Evolutionary conservation across 2,329 filamentous ascomycete species (phyloP), one percentile per base, ranked within the genome.

Genomic region (Fusarium gaditjirri): DNA sequence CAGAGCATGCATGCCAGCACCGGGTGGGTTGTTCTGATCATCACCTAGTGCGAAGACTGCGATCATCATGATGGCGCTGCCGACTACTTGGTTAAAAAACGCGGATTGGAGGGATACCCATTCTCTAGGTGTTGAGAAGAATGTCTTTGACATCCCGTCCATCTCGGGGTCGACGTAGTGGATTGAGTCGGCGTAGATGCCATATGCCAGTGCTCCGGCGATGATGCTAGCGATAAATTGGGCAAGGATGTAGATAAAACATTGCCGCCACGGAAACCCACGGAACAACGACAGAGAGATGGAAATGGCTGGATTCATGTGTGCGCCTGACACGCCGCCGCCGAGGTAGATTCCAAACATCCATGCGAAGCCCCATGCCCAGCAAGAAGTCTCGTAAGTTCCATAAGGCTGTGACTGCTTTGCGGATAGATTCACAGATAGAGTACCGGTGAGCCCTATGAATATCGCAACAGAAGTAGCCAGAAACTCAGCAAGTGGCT

Each of bases 271-370:
- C 5, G 81, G 81, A 21, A 83, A 83, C 0, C 80, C 80, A 8
- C 81, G 79, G 58, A 82, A 83, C 0, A 83, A 33, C 0, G 77
- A 78, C 0, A 83, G 61, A 1, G 77, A 77, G 19, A 83, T 75
- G 3, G 81, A 82, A 25, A 83, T 80, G 4, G 79, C 77, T 16
- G 81, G 81, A 43, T 83, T 79, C 72, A 78, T 78, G 52, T 79
- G 78, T 8, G 76, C 78, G 4, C 77, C 78, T 1, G 77, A 78
- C 0, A 79, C 74, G 29, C 78, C 77, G 5, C 77, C 77, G 1
- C 70, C 74, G 1, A 76, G 70, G 5, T 76, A 76, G 0, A 76
- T 76, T 4, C 74, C 74, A 33, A 76, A 75, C 72, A 75, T 76
- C 74, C 74, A 76, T 5, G 74, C 74, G 14, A 76, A 76, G 0